phyloP scores from a whole-genome alignment of 257 asterid genomes.

The Fraxinus anomala region DNA sequence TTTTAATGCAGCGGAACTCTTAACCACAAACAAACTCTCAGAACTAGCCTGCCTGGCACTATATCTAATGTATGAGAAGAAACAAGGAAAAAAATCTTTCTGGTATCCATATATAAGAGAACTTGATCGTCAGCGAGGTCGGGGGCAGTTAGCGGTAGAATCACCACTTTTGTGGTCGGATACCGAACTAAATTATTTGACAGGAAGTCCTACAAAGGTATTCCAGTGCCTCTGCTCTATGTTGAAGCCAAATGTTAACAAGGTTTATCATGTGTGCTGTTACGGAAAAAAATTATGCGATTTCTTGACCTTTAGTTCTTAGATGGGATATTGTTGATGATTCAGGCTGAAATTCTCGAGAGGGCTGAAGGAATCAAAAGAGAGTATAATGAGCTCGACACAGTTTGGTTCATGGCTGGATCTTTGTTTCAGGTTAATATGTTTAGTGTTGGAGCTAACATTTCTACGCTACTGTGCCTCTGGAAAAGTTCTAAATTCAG shows the following conservation, averaged over 20 bases:
- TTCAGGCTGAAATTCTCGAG: conserved; percentile 72
- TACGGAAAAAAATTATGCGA: neutral
- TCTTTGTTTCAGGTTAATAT: conserved; percentile 75
- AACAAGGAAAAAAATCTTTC: conserved; percentile 89
- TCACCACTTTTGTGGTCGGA: conserved; percentile 97
- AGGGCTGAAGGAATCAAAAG: conserved; percentile 94
- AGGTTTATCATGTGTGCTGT: conserved; percentile 2
- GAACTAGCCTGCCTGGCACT: conserved; percentile 95
- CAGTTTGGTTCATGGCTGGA: conserved; percentile 99
- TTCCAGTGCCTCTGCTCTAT: conserved; percentile 25
- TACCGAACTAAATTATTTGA: conserved; percentile 74
- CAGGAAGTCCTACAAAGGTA: conserved; percentile 97
- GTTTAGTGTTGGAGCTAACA: neutral
- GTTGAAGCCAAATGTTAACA: conserved; percentile 20
- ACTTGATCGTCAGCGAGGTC: conserved; percentile 94
- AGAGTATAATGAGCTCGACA: conserved; percentile 95
- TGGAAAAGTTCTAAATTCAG: neutral
- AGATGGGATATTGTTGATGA: conserved; percentile 30
- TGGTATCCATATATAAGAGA: conserved; percentile 95
- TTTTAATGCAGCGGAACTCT: conserved; percentile 81
- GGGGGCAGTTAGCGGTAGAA: conserved; percentile 98
- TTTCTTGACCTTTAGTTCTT: conserved; percentile 16
- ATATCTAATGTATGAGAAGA: conserved; percentile 98
- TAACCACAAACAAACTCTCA: conserved; percentile 92
- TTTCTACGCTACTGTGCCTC: neutral